Conservation (phyloP, 768 basidiomycete species). For the Naganishia vishniacii region DNA sequence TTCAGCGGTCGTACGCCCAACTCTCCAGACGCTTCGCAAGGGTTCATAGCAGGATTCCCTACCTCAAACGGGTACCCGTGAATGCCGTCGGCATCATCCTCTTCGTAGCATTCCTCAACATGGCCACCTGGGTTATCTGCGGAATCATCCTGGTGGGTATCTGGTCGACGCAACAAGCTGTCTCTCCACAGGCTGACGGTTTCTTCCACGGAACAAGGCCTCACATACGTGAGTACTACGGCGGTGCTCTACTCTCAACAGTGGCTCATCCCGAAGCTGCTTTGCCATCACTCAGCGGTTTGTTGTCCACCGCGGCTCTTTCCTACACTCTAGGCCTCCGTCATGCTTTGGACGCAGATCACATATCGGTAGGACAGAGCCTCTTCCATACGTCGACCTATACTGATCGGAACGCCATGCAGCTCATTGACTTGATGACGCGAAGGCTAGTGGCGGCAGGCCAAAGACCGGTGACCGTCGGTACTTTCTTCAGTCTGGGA, state of each 20-base stretch:
- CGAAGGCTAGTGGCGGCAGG: conserved; percentile 20
- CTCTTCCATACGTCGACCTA: not conserved
- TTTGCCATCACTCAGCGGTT: not conserved
- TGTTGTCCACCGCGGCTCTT: conserved; percentile 20
- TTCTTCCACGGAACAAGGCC: not conserved
- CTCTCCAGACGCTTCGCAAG: not conserved
- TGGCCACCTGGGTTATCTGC: conserved; percentile 18
- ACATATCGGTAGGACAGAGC: conserved; percentile 17
- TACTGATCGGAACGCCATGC: not conserved
- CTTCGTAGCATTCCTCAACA: conserved; percentile 12
- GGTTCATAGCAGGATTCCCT: not conserved
- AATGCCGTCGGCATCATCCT: conserved; percentile 20
- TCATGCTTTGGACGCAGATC: conserved; percentile 28
- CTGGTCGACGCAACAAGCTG: not conserved
- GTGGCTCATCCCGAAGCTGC: not conserved
- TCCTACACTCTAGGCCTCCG: conserved; percentile 22
- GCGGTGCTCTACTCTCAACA: not conserved
- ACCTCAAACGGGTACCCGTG: conserved; percentile 12
- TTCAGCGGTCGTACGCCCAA: not conserved
- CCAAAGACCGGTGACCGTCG: conserved; percentile 24
- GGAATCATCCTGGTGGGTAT: conserved; percentile 10
- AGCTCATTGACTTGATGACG: conserved; percentile 26
- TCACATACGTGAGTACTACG: conserved; percentile 5
- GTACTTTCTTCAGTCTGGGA: conserved; percentile 26
- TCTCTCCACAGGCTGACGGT: not conserved